Percentiles rank a stretch among this genome's conserved stretches.
phyloP scores from a whole-genome alignment of 1,284 basidiomycete species.

The Melampsora larici-populina region DNA sequence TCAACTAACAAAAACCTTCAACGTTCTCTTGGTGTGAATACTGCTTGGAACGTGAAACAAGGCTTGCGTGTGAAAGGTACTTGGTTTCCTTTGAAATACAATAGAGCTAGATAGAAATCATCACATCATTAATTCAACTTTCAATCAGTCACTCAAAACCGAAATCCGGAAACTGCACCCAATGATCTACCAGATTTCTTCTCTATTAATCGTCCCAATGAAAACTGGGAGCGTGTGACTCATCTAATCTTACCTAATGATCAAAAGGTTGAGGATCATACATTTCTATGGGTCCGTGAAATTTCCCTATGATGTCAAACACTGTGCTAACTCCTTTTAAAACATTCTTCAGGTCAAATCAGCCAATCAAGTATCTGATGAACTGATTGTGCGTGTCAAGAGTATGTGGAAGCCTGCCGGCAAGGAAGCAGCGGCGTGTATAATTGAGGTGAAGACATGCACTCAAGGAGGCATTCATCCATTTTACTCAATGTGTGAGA shows the following conservation, averaged over 20 bases:
- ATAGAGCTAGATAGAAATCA: neutral
- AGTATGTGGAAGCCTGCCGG: too few species aligned
- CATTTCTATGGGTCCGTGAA: neutral
- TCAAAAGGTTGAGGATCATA: neutral
- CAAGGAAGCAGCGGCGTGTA: neutral
- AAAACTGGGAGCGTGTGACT: neutral
- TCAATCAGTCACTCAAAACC: neutral
- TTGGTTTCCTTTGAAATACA: neutral
- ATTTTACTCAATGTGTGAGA: neutral
- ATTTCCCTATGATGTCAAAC: neutral
- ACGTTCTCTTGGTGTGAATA: neutral
- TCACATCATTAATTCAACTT: neutral
- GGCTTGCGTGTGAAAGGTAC: too few species aligned
- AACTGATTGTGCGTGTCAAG: neutral
- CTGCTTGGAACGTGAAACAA: too few species aligned
- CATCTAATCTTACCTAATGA: too few species aligned
- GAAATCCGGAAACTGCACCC: neutral
- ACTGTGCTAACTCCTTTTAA: neutral
- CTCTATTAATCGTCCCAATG: neutral
- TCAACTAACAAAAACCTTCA: neutral
- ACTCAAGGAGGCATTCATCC: neutral
- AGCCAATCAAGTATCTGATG: neutral
- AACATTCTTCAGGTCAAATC: neutral
- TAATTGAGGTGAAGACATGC: neutral
- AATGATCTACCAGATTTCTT: neutral